These are phyloP conservation scores for Hirschioporus abietinus DNA, from an alignment of 768 basidiomycete species.

Conservation along the genomic window DNA sequence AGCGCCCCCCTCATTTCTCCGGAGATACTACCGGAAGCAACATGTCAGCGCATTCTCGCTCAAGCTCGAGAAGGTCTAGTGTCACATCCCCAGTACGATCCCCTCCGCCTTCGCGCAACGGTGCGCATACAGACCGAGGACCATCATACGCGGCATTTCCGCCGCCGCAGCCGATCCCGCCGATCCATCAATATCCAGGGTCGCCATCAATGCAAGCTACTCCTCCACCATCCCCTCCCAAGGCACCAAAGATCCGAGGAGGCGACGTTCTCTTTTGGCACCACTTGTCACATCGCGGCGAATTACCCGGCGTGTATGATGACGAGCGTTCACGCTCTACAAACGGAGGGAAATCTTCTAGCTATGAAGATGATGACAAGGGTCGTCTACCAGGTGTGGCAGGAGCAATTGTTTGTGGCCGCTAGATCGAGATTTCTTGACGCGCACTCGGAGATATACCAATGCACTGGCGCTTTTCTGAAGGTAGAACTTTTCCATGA, in stretches of 20 bases:
- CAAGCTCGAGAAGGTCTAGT: not conserved
- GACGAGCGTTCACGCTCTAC: slow-evolving; percentile 47
- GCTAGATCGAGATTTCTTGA: not conserved
- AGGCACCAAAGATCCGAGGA: slow-evolving; percentile 37
- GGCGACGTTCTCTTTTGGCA: slow-evolving; percentile 76
- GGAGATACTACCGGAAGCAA: not conserved
- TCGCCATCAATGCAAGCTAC: slow-evolving; percentile 32
- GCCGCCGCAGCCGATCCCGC: not conserved
- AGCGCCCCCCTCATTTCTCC: not conserved
- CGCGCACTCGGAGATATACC: not conserved
- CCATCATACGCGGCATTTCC: not conserved
- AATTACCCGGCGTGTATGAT: slow-evolving; percentile 64
- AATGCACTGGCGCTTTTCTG: not conserved
- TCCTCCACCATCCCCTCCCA: slow-evolving; percentile 26
- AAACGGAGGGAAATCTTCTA: not conserved
- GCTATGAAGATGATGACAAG: not conserved
- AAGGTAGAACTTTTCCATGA: not conserved
- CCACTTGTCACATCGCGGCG: slow-evolving; percentile 63
- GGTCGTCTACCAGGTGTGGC: not conserved
- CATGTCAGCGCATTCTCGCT: not conserved
- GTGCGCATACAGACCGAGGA: not conserved
- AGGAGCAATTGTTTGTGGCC: not conserved
- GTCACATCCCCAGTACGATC: not conserved
- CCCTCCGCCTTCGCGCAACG: not conserved
- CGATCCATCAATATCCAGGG: slow-evolving; percentile 12